Conservation (phyloP, 129 eudicot species). For the Flaveria sonorensis region DNA sequence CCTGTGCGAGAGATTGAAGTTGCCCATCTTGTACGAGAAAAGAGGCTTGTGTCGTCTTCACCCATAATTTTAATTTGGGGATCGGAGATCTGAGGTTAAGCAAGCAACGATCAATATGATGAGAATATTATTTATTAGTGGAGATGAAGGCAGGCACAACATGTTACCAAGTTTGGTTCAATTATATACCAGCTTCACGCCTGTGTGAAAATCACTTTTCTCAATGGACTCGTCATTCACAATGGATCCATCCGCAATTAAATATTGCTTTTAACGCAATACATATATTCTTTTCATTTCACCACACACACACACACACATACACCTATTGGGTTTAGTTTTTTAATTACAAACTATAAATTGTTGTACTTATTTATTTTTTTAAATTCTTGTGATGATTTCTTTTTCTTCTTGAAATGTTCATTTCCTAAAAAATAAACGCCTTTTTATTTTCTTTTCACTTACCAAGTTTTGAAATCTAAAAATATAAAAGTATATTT, state of each 20-base stretch:
- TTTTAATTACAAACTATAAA: neutral
- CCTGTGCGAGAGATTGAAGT: conserved; percentile 87
- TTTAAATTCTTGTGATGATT: too few relatives aligned
- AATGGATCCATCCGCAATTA: neutral
- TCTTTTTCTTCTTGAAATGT: too few relatives aligned
- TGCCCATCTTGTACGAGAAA: conserved; percentile 80
- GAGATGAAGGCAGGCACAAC: neutral
- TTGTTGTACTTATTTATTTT: too few relatives aligned
- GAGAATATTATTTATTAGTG: neutral
- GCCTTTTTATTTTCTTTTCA: too few relatives aligned
- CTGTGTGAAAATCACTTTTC: neutral
- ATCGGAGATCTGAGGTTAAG: conserved; percentile 16
- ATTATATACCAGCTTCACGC: neutral
- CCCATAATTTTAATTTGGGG: conserved; percentile 23
- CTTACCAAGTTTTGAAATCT: too few relatives aligned
- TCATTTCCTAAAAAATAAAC: too few relatives aligned
- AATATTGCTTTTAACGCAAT: too few relatives aligned
- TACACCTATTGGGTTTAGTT: neutral
- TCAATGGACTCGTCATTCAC: neutral
- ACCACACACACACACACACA: neutral
- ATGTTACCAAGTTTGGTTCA: neutral
- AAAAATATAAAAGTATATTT: too few relatives aligned
- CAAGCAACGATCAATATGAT: too few relatives aligned
- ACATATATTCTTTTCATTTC: neutral
- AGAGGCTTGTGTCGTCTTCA: conserved; percentile 50